phyloP scores from a whole-genome alignment of 2,329 filamentous ascomycete genomes.

The Fusarium compactum region DNA sequence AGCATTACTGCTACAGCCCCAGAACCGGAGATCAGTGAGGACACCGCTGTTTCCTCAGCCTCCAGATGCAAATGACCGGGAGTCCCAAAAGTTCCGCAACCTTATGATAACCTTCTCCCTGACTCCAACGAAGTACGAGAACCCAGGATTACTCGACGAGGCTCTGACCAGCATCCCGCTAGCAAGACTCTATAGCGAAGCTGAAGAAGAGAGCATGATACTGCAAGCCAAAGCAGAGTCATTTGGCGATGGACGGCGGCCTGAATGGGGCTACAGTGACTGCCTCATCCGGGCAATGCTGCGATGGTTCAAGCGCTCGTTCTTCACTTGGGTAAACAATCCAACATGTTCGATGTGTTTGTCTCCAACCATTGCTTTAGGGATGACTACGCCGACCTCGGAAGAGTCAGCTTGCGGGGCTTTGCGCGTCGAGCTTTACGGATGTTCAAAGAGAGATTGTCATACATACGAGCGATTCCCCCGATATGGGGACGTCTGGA shows the following conservation, averaged over 20 bases:
- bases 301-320: slow-evolving; percentile 91
- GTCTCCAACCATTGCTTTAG: slow-evolving; percentile 84
- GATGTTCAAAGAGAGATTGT: slow-evolving; percentile 82
- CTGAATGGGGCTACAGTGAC: slow-evolving; percentile 97
- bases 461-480: slow-evolving; percentile 88
- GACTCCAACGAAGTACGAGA: slow-evolving; percentile 96
- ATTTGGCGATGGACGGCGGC: slow-evolving; percentile 80
- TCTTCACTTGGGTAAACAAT: slow-evolving; percentile 98
- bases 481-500: slow-evolving; percentile 94
- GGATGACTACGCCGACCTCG: slow-evolving; percentile 84
- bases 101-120: slow-evolving; percentile 86
- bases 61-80: slow-evolving; percentile 72
- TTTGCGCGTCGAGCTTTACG: slow-evolving; percentile 87
- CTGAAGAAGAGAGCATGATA: slow-evolving; percentile 92
- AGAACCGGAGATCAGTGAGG: slow-evolving; percentile 66
- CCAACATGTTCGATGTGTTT: slow-evolving; percentile 85
- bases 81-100: slow-evolving; percentile 81
- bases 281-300: slow-evolving; percentile 91
- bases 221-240: slow-evolving; percentile 89
- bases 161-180: slow-evolving; percentile 87
- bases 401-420: slow-evolving; percentile 93
- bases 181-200: slow-evolving; percentile 91
- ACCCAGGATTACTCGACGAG: slow-evolving; percentile 93
- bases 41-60: slow-evolving; percentile 52
- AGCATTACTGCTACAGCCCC: slow-evolving; percentile 64